These are phyloP conservation scores for Dictyostelium discoideum DNA, from an alignment of 78 protist genomes.

Conservation along the genomic window DNA sequence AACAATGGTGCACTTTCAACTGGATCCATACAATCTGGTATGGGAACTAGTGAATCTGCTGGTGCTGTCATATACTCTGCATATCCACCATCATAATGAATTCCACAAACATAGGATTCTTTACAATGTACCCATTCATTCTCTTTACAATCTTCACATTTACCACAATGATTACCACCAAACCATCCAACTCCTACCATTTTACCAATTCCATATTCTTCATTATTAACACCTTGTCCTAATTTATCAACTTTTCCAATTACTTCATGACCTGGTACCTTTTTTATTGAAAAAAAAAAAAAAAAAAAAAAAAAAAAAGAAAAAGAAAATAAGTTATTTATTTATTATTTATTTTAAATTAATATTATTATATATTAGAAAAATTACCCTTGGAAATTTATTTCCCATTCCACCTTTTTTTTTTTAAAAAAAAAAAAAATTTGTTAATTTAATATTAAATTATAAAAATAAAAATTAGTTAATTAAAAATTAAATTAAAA, in stretches of 20 bases:
- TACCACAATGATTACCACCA: slow-evolving; percentile 65
- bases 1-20: slow-evolving; percentile 69
- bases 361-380: not conserved
- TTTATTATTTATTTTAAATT: no score
- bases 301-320: not conserved
- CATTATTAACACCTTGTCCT: slow-evolving; percentile 35
- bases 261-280: slow-evolving; percentile 80
- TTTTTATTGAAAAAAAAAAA: not conserved
- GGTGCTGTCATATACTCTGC: slow-evolving; percentile 60
- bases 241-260: slow-evolving; percentile 63
- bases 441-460: not conserved
- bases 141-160: slow-evolving; percentile 52
- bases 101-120: slow-evolving; percentile 9
- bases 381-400: slow-evolving; percentile 32
- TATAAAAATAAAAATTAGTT: no score
- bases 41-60: not conserved
- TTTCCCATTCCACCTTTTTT: not conserved
- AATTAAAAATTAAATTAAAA: no score
- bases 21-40: slow-evolving; percentile 59
- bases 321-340: not conserved
- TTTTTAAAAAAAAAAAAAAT: not conserved
- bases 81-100: slow-evolving; percentile 66
- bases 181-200: slow-evolving; percentile 79
- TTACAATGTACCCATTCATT: slow-evolving; percentile 37
- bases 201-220: slow-evolving; percentile 27